Conservation (phyloP, 352 stramenopile species). For the Thalassiosira livingstoniorum region DNA sequence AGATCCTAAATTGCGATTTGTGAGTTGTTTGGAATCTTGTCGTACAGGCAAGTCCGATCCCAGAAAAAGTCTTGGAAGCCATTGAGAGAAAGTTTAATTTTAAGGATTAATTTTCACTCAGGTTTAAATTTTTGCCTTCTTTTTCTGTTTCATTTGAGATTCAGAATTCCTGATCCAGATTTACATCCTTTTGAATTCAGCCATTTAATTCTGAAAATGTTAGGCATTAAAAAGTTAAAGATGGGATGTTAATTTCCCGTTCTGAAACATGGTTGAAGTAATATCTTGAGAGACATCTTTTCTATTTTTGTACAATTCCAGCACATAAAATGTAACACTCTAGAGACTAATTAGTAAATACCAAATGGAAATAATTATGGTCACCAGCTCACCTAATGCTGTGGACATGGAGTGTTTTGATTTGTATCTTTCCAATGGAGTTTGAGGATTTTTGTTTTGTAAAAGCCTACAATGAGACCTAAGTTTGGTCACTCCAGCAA, state of each 20-base stretch:
- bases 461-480: too few relatives aligned
- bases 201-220: not conserved
- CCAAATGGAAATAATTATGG: not conserved
- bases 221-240: not conserved
- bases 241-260: not conserved
- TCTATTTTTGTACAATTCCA: too few relatives aligned
- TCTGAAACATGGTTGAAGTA: not conserved
- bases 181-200: not conserved
- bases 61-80: constrained; percentile 22
- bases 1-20: too few relatives aligned
- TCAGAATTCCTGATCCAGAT: not conserved
- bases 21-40: constrained; percentile 33
- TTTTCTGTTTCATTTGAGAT: not conserved
- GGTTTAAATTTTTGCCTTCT: not conserved
- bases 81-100: constrained; percentile 30
- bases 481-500: too few relatives aligned
- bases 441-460: too few relatives aligned
- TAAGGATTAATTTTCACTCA: constrained; percentile 1
- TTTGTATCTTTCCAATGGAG: too few relatives aligned
- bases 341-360: not conserved
- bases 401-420: too few relatives aligned
- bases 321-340: not conserved
- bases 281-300: too few relatives aligned
- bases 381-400: too few relatives aligned
- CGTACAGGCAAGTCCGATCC: constrained; percentile 18